Evolutionary conservation across 768 basidiomycete species (phyloP).

Genomic region (Amanita pseudoporphyria): DNA sequence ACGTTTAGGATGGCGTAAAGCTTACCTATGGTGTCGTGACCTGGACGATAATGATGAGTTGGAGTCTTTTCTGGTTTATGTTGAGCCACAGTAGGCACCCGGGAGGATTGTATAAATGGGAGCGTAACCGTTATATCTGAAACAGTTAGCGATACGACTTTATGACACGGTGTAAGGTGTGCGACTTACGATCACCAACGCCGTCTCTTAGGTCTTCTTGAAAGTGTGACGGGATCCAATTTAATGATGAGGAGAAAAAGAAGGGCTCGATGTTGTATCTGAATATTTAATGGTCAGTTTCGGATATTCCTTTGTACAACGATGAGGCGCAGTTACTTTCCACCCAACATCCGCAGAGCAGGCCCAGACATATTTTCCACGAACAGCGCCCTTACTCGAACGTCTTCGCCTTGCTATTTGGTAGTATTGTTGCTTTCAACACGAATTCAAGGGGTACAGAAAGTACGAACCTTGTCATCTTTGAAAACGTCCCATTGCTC

Average conservation of each 20-base stretch:
- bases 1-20: background rate
- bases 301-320: background rate
- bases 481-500: slow-evolving; percentile 28
- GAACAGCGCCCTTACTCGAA: slow-evolving; percentile 44
- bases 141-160: background rate
- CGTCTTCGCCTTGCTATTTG: slow-evolving; percentile 15
- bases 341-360: slow-evolving; percentile 51
- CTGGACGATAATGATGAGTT: too few species aligned
- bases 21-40: background rate
- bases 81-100: slow-evolving; percentile 7
- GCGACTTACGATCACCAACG: slow-evolving; percentile 41
- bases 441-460: background rate
- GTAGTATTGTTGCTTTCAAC: background rate
- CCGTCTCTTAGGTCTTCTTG: slow-evolving; percentile 35
- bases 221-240: slow-evolving; percentile 61
- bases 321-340: slow-evolving; percentile 25
- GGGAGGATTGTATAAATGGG: slow-evolving; percentile 44
- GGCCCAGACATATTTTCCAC: slow-evolving; percentile 42
- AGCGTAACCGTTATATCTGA: slow-evolving; percentile 50
- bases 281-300: background rate
- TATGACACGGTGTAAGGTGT: background rate
- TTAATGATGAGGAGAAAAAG: slow-evolving; percentile 55
- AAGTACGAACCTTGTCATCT: slow-evolving; percentile 22
- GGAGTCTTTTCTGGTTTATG: slow-evolving; percentile 2
- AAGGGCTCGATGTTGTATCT: slow-evolving; percentile 57